phyloP scores from a whole-genome alignment of 1,284 basidiomycete genomes.

The Vanrija humicola region DNA sequence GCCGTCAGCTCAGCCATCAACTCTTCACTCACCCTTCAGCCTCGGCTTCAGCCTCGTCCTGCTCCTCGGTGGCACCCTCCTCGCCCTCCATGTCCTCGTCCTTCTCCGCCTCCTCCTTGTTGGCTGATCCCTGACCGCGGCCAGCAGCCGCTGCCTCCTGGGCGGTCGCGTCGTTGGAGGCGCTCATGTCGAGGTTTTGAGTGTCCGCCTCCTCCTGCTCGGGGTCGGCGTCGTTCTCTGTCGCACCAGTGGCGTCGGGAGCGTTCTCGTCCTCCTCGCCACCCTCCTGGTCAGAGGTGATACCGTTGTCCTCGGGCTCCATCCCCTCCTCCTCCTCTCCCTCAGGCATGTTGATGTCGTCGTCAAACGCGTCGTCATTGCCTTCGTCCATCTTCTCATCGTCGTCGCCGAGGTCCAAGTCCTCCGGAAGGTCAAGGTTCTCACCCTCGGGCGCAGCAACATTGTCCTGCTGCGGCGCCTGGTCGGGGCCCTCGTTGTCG shows the following conservation, averaged over 20 bases:
- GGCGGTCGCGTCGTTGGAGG: slow-evolving; percentile 34
- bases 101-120: slow-evolving; percentile 37
- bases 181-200: slow-evolving; percentile 40
- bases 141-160: slow-evolving; percentile 41
- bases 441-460: slow-evolving; percentile 71
- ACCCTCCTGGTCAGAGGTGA: slow-evolving; percentile 40
- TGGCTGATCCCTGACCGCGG: slow-evolving; percentile 32
- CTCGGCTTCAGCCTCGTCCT: slow-evolving; percentile 37
- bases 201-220: slow-evolving; percentile 27
- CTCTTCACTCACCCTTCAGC: slow-evolving; percentile 29
- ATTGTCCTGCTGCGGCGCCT: slow-evolving; percentile 52
- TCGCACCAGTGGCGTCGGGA: slow-evolving; percentile 36
- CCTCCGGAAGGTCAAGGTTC: slow-evolving; percentile 76
- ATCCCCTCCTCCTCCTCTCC: slow-evolving; percentile 35
- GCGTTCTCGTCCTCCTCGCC: slow-evolving; percentile 32
- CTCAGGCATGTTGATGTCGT: slow-evolving; percentile 20
- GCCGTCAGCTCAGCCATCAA: slow-evolving; percentile 19
- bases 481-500: slow-evolving; percentile 41
- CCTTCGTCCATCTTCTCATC: slow-evolving; percentile 45
- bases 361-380: slow-evolving; percentile 20
- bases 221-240: slow-evolving; percentile 44
- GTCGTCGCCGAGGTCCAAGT: slow-evolving; percentile 62
- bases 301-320: slow-evolving; percentile 36
- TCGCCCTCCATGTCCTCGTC: slow-evolving; percentile 30
- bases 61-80: slow-evolving; percentile 19